Conservation (phyloP, 768 basidiomycete species). For the Tricholoma hemisulphureum region DNA sequence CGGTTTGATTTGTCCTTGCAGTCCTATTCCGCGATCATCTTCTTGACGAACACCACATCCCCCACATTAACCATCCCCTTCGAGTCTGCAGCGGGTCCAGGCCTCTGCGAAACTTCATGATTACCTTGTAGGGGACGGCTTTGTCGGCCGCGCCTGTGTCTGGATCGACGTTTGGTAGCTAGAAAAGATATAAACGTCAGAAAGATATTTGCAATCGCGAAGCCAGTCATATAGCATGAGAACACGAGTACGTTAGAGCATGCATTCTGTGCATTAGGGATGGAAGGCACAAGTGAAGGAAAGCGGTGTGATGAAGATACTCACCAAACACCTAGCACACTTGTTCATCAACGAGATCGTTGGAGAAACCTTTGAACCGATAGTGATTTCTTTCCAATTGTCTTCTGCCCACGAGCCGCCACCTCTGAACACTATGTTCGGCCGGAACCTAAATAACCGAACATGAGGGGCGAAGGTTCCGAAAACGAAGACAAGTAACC, state of each 20-base stretch:
- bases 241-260: too few species aligned
- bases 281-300: too few species aligned
- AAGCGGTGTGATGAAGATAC: too few species aligned
- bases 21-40: conserved; percentile 27
- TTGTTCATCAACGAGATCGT: conserved; percentile 62
- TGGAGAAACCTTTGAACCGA: conserved; percentile 42
- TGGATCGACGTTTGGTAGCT: conserved; percentile 78
- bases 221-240: neutral
- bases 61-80: conserved; percentile 59
- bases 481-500: neutral
- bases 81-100: conserved; percentile 51
- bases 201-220: conserved; percentile 1
- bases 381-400: conserved; percentile 57
- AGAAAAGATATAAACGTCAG: neutral
- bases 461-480: neutral
- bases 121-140: conserved; percentile 72
- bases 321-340: conserved; percentile 71
- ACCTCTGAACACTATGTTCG: conserved; percentile 70
- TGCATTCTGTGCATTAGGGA: too few species aligned
- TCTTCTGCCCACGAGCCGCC: conserved; percentile 73
- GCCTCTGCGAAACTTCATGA: conserved; percentile 70
- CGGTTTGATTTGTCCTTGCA: too few species aligned
- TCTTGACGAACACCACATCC: conserved; percentile 53
- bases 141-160: conserved; percentile 62
- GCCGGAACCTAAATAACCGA: conserved; percentile 61